Evolutionary conservation across 106 monocot genomes (phyloP).

Genomic region (Iris macrosiphon): DNA sequence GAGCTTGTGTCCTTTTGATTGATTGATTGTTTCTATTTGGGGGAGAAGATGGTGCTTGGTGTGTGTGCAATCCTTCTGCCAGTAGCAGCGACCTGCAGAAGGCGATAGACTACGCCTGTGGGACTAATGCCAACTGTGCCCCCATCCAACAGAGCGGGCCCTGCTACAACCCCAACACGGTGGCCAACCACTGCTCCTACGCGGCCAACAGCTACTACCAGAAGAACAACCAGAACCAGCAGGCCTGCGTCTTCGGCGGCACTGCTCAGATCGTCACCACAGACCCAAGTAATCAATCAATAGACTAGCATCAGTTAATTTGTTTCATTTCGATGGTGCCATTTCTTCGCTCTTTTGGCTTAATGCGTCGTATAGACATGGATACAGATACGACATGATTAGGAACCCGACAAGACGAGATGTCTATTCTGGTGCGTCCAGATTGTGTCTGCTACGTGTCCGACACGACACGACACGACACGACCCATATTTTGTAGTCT

Average conservation of each 20-base stretch:
- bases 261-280: slow-evolving; percentile 24
- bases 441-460: too few species aligned
- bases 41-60: slow-evolving; percentile 75
- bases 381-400: too few species aligned
- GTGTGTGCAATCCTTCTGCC: slow-evolving; percentile 43
- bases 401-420: too few species aligned
- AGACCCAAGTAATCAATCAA: slow-evolving; percentile 44
- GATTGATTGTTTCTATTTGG: too few species aligned
- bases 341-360: too few species aligned
- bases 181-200: slow-evolving; percentile 61
- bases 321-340: too few species aligned
- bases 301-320: not conserved
- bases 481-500: too few species aligned
- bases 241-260: slow-evolving; percentile 55
- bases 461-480: too few species aligned
- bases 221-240: slow-evolving; percentile 25
- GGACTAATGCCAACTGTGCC: slow-evolving; percentile 61
- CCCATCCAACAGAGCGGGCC: slow-evolving; percentile 38
- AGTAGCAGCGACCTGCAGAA: slow-evolving; percentile 26
- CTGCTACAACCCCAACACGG: slow-evolving; percentile 58
- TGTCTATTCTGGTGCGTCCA: too few species aligned
- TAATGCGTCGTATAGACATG: too few species aligned
- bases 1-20: too few species aligned
- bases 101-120: slow-evolving; percentile 74
- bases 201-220: slow-evolving; percentile 82